A percentile compares a stretch with the other conserved stretches of the same genome.
Evolutionary conservation across 192 early-diverging fungal genomes (phyloP).

Genomic region (Irineochytrium annulatum): DNA sequence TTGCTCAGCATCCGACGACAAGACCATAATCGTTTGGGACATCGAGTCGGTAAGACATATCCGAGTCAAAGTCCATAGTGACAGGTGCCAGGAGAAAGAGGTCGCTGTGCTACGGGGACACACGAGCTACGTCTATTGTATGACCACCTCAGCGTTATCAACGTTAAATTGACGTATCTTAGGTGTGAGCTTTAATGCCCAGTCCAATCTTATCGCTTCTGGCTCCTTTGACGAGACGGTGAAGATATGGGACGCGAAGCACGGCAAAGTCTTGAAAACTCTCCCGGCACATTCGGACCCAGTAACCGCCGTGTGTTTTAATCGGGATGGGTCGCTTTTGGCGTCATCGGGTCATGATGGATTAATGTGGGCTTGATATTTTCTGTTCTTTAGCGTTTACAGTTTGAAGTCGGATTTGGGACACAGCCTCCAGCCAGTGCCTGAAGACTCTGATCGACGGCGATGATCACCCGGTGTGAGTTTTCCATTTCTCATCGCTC

Average conservation of each 20-base stretch:
- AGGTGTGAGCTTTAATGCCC: constrained; percentile 89
- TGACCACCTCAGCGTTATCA: not conserved
- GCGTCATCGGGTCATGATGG: constrained; percentile 94
- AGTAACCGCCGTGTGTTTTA: constrained; percentile 92
- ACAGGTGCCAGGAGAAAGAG: constrained; percentile 55
- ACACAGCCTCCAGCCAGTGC: constrained; percentile 94
- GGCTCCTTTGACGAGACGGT: constrained; percentile 98
- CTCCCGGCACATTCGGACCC: constrained; percentile 95
- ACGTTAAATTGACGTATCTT: not conserved
- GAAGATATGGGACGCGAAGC: constrained; percentile 92
- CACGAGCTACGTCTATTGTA: constrained; percentile 92
- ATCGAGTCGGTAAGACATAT: constrained; percentile 60
- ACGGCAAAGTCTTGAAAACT: constrained; percentile 83
- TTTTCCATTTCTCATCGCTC: not conserved
- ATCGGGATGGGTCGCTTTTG: constrained; percentile 94
- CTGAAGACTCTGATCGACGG: constrained; percentile 96
- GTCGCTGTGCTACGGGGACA: constrained; percentile 83
- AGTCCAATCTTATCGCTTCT: constrained; percentile 88
- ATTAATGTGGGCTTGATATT: constrained; percentile 68
- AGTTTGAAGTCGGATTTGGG: constrained; percentile 87
- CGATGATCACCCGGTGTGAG: constrained; percentile 89
- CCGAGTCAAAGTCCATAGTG: not conserved
- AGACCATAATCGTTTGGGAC: constrained; percentile 90
- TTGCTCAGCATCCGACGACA: constrained; percentile 93
- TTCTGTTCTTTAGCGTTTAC: constrained; percentile 12